Base-by-base conservation (phyloP, 2,329 filamentous ascomycete genomes). In the Trichoderma afroharzianum region DNA sequence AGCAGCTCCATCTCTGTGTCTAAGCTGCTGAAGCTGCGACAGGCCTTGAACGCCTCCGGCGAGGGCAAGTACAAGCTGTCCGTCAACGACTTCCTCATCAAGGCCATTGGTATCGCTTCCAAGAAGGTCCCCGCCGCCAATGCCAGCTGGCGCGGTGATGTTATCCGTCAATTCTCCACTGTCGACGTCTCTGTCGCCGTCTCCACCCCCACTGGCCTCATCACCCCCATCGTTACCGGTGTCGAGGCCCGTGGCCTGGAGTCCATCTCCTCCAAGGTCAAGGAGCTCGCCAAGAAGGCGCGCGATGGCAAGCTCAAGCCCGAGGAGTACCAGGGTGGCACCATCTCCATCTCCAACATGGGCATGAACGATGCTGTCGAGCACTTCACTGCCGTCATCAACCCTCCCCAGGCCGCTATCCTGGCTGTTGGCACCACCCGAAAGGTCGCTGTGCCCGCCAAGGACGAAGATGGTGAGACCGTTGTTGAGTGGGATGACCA, bases 341-440 rank as follows among this genome's bases (percentile, higher is more conserved):
- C 94, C 82, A 97, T 99, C 85, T 98, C 95, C 83, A 98, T 99
- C 85, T 97, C 93, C 86, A 99, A 99, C 90, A 97, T 99, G 96
- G 96, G 96, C 84, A 99, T 99, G 96, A 99, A 99, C 89, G 81
- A 91, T 62, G 95, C 96, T 64, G 92, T 99, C 74, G 95, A 98
- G 85, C 90, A 95, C 82, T 99, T 99, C 86, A 98, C 96, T 67
- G 96, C 96, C 76, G 93, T 99, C 80, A 97, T 99, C 88, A 99
- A 99, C 90, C 96, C 97, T 76, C 96, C 96, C 68, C 97, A 99
- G 87, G 93, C 96, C 69, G 92, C 91, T 80, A 99, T 99, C 82
- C 88, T 99, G 74, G 95, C 96, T 70, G 93, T 99, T 72, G 96
- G 97, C 79, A 97, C 94, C 76, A 94, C 93, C 78, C 93, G 93